A percentile compares a stretch with the other conserved stretches of the same genome.
phyloP scores from a whole-genome alignment of 257 asterid genomes.

The Nemophila menziesii region DNA sequence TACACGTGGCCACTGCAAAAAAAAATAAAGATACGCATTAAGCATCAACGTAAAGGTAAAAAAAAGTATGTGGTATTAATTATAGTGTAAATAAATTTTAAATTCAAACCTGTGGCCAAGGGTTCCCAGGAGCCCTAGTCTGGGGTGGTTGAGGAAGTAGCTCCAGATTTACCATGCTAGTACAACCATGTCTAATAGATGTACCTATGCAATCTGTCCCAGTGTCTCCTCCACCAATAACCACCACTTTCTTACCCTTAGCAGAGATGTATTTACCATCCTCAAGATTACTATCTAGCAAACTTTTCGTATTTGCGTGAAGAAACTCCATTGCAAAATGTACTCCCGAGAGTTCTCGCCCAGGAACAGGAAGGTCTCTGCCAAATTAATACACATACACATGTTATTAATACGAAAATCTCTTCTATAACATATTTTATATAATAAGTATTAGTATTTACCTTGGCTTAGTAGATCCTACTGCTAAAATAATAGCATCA shows the following conservation, averaged over 20 bases:
- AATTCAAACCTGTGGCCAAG: slow-evolving; percentile 95
- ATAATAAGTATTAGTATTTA: slow-evolving; percentile 8
- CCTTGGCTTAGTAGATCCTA: slow-evolving; percentile 97
- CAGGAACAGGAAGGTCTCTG: slow-evolving; percentile 98
- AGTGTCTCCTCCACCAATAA: slow-evolving; percentile 99
- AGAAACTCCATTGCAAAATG: slow-evolving; percentile 99
- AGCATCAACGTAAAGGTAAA: too few relatives aligned
- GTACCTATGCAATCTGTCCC: slow-evolving; percentile 98
- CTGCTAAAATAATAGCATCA: slow-evolving; percentile 85
- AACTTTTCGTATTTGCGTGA: slow-evolving; percentile 89
- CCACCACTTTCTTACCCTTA: slow-evolving; percentile 88
- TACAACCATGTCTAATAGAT: slow-evolving; percentile 92
- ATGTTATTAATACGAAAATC: too few relatives aligned
- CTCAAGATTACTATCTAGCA: slow-evolving; percentile 82
- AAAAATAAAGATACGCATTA: not conserved
- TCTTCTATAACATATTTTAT: not conserved
- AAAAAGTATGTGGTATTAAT: slow-evolving; percentile 1
- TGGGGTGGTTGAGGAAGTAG: slow-evolving; percentile 94
- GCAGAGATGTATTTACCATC: slow-evolving; percentile 92
- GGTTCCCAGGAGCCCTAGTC: slow-evolving; percentile 87
- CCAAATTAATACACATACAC: slow-evolving; percentile 8
- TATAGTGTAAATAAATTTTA: not conserved
- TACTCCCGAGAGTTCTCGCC: slow-evolving; percentile 85
- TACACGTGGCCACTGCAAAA: slow-evolving; percentile 82
- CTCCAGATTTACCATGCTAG: slow-evolving; percentile 61